Conservation (phyloP, 805 yeast genomes). For the Saturnispora mendoncae region DNA sequence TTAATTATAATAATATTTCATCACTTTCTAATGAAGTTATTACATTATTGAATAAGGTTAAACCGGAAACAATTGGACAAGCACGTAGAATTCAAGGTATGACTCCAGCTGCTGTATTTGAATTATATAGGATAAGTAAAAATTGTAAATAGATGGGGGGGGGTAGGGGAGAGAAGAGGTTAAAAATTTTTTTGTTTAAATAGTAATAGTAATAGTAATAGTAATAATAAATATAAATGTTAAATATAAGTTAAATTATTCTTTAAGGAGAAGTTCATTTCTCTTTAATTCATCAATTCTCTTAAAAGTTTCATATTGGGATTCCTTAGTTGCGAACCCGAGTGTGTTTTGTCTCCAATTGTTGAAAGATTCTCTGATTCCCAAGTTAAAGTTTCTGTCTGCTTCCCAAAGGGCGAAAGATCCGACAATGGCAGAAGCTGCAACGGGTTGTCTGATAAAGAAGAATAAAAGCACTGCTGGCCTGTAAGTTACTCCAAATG, state of each 20-base stretch:
- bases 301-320: constrained; percentile 26
- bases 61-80: constrained; percentile 89
- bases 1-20: constrained; percentile 49
- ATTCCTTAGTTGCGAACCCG: constrained; percentile 28
- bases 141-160: constrained; percentile 12
- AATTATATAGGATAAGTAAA: constrained; percentile 50
- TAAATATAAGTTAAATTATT: no score
- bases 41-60: constrained; percentile 55
- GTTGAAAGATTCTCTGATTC: constrained; percentile 25
- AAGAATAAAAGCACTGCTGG: constrained; percentile 31
- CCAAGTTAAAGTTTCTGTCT: constrained; percentile 27
- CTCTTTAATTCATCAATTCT: constrained; percentile 26
- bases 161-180: constrained; percentile 14
- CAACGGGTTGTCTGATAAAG: constrained; percentile 31
- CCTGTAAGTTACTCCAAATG: constrained; percentile 27
- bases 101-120: constrained; percentile 87
- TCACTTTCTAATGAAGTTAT: constrained; percentile 74
- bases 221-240: not conserved
- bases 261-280: constrained; percentile 16
- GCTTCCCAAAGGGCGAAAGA: constrained; percentile 31
- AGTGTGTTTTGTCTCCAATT: constrained; percentile 23
- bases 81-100: constrained; percentile 92
- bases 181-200: no score
- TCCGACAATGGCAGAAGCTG: constrained; percentile 27
- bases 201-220: no score